phyloP scores from a whole-genome alignment of 306 rosid species.

The Medicago truncatula region MtrunA17r5.0-ANR NC_053042.1:42062001-42062500 shows the following conservation, averaged over 20 bases:
- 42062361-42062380: constrained; percentile 43
- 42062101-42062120: constrained; percentile 58
- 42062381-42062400: constrained; percentile 55
- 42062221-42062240: constrained; percentile 55
- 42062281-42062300: constrained; percentile 61
- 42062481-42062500: background rate
- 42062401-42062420: constrained; percentile 43
- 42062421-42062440: background rate
- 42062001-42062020: background rate
- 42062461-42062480: background rate
- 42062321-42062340: constrained; percentile 51
- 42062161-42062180: constrained; percentile 69
- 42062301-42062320: constrained; percentile 72
- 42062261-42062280: constrained; percentile 57
- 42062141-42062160: constrained; percentile 67
- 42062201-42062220: constrained; percentile 42
- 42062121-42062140: constrained; percentile 55
- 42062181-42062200: constrained; percentile 32
- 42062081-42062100: background rate
- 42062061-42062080: too few relatives aligned
- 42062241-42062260: constrained; percentile 57
- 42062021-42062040: background rate
- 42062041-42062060: background rate
- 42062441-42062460: constrained; percentile 5
- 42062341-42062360: constrained; percentile 39